Evolutionary conservation across 2,329 filamentous ascomycete genomes (phyloP), one percentile per base, ranked within the genome.

Genomic region (Fusarium ambrosium): DNA sequence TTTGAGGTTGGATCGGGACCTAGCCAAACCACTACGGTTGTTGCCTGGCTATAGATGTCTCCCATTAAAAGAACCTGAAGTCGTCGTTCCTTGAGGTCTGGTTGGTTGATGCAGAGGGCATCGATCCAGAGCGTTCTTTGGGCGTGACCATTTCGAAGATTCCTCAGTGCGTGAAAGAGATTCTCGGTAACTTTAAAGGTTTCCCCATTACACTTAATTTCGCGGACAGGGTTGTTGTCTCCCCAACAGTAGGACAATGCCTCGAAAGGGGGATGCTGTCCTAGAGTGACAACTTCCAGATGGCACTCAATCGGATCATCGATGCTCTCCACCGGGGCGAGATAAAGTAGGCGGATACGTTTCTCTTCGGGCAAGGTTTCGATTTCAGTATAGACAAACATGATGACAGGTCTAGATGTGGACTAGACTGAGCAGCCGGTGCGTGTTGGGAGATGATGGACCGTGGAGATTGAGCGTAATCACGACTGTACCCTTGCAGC

Each of bases 201-300:
- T 41, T 62, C 59, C 8, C n/a, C 24, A 20, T 45, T 62, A n/a
- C 39, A 62, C 4, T 4, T 34, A 13, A 48, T 62, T 41, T 62
- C 39, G 39, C 7, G 14, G 7, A 22, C 14, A n/a, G 29, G 13
- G 8, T 34, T 34, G n/a, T 45, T 45, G n/a, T 62, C 59, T 20
- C 59, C 59, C 59, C 59, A 62, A 39, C 39, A 62, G 39, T 62
- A 62, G 27, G 59, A 62, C 14, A 62, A 18, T 20, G 59, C 59
- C 37, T 48, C 59, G 29, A 45, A 62, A 6, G 39, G 18, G 11
- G 39, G 59, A 3, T 20, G 16, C 20, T 48, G 13, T 13, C 39
- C 39, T 8, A 62, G 14, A 6, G 18, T 32, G 39, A 62, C 39
- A 13, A 43, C 24, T 4, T 62, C n/a, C n/a, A 62, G 13, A 6